Evolutionary conservation across 768 basidiomycete genomes (phyloP).

Genomic region (Leccinum obscurum): DNA sequence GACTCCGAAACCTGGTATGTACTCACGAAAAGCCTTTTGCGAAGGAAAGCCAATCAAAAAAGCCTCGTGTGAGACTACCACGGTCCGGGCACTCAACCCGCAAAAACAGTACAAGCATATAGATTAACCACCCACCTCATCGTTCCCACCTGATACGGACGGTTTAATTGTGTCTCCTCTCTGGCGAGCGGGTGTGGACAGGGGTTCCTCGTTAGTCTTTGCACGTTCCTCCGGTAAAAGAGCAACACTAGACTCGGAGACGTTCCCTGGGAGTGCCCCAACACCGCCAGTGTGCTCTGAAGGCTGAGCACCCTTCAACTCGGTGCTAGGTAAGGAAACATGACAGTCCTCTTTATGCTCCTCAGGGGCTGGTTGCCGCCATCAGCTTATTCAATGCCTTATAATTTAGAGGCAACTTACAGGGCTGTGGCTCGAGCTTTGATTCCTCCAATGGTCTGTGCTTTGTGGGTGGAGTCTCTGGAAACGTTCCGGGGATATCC

Average conservation of each 20-base stretch:
- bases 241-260: slow-evolving; percentile 47
- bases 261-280: slow-evolving; percentile 49
- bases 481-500: background rate
- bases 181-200: slow-evolving; percentile 5
- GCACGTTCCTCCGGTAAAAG: slow-evolving; percentile 48
- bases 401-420: slow-evolving; percentile 12
- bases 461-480: background rate
- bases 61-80: background rate
- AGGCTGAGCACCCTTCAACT: slow-evolving; percentile 34
- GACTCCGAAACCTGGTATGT: background rate
- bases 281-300: slow-evolving; percentile 40
- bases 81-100: background rate
- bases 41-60: slow-evolving; percentile 1
- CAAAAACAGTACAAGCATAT: background rate
- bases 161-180: slow-evolving; percentile 23
- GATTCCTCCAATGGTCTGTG: background rate
- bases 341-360: background rate
- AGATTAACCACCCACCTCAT: slow-evolving; percentile 16
- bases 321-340: slow-evolving; percentile 38
- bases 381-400: slow-evolving; percentile 9
- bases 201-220: slow-evolving; percentile 10
- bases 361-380: slow-evolving; percentile 7
- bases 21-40: background rate
- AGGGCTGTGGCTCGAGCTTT: slow-evolving; percentile 1
- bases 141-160: background rate